Conservation (phyloP, 257 asterid genomes). For the Jasminum sambac region DNA sequence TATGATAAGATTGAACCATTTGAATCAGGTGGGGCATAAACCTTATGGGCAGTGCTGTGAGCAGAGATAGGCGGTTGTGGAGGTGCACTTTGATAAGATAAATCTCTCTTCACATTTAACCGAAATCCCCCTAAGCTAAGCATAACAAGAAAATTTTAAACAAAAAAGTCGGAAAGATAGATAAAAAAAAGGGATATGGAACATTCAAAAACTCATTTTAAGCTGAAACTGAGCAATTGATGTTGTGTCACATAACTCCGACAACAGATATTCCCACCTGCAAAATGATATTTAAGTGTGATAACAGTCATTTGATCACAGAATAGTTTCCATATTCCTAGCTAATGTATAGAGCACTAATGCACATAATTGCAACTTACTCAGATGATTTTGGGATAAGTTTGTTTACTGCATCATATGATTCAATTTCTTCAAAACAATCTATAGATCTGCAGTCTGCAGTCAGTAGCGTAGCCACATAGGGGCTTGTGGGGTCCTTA, state of each 20-base stretch:
- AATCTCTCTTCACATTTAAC: constrained; percentile 58
- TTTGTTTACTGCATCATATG: constrained; percentile 40
- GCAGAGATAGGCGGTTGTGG: constrained; percentile 50
- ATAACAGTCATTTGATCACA: constrained; percentile 5
- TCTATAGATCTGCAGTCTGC: constrained; percentile 37
- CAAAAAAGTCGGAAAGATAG: constrained; percentile 12
- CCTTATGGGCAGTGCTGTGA: constrained; percentile 41
- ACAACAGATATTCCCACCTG: constrained; percentile 87
- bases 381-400: constrained; percentile 53
- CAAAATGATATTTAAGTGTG: constrained; percentile 30
- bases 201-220: constrained; percentile 48
- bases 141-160: constrained; percentile 14
- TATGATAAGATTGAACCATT: constrained; percentile 72
- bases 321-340: no score
- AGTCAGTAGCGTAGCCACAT: constrained; percentile 33
- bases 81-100: constrained; percentile 44
- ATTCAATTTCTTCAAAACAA: constrained; percentile 33
- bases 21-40: constrained; percentile 43
- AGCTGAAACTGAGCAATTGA: constrained; percentile 86
- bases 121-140: constrained; percentile 76
- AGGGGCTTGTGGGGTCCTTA: no score
- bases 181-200: constrained; percentile 5
- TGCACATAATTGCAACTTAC: constrained; percentile 35
- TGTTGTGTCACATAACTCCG: constrained; percentile 66
- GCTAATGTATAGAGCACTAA: constrained; percentile 2